Conservation (phyloP, 805 yeast genomes). For the Zygosaccharomyces bisporus region DNA sequence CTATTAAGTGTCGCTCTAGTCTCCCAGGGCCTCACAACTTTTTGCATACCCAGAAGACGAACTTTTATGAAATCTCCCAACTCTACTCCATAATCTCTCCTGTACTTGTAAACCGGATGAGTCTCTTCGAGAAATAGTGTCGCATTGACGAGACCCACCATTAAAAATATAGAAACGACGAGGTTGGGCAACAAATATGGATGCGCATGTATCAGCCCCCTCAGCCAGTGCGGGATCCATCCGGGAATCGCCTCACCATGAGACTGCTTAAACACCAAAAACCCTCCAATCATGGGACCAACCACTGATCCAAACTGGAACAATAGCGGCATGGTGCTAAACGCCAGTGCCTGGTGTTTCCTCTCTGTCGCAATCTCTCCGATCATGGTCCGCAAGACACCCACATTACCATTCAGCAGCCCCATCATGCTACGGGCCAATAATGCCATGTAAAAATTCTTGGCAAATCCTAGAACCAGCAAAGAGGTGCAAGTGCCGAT, state of each 20-base stretch:
- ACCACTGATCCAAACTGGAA: constrained; percentile 59
- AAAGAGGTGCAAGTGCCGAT: constrained; percentile 49
- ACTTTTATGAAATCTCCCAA: constrained; percentile 39
- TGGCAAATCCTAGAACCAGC: constrained; percentile 51
- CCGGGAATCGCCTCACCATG: constrained; percentile 25
- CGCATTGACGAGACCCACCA: constrained; percentile 38
- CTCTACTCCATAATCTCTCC: constrained; percentile 45
- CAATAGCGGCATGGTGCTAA: constrained; percentile 56
- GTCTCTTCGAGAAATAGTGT: constrained; percentile 53
- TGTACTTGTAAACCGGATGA: constrained; percentile 38
- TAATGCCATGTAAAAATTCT: constrained; percentile 49
- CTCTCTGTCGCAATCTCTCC: constrained; percentile 58
- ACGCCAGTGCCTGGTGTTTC: constrained; percentile 59
- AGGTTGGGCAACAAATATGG: constrained; percentile 55
- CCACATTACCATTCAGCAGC: constrained; percentile 58
- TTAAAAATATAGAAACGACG: constrained; percentile 40
- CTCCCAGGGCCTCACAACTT: constrained; percentile 32
- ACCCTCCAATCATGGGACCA: constrained; percentile 59
- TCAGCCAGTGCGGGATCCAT: constrained; percentile 21
- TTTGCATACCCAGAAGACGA: constrained; percentile 18
- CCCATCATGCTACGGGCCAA: constrained; percentile 54
- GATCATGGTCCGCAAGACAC: constrained; percentile 57
- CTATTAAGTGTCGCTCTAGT: background rate
- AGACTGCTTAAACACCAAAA: constrained; percentile 45
- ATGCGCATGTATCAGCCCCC: constrained; percentile 34